Evolutionary conservation across 2,329 filamentous ascomycete genomes (phyloP), one percentile per base, ranked within the genome.

Genomic region (Microdochium nivale): DNA sequence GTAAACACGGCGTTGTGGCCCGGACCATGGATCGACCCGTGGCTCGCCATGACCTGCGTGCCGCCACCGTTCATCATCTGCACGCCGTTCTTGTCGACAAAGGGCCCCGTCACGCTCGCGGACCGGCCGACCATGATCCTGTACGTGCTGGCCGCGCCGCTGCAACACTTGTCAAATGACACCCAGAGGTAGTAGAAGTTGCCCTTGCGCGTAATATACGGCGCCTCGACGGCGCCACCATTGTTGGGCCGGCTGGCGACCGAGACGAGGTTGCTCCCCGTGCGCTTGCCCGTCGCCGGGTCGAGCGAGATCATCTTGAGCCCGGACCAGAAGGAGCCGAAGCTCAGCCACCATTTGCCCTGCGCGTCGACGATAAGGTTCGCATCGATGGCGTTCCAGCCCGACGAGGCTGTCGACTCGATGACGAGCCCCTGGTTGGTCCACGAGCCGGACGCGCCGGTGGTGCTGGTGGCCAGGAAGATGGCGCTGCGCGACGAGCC

Each of bases 281-380:
- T 64, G 13, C 62, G 67, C 21, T 44, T 44, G n/a, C 40, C 40
- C 40, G 40, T 44, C 16, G 8, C 23, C 16, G 40, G 40, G 40
- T 44, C 40, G 21, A 44, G 10, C 40, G 40, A 19, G 67, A 44
- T 44, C 40, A 44, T 44, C 40, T 80, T 85, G 53, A 88, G 73
- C 60, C 83, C 78, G 8, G 69, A 65, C 83, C 83, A 89, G 73
- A 86, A 88, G 14, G 80, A 85, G 24, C 84, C 85, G 55, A 87
- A 88, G 54, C 73, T 80, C 62, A 84, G 66, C 53, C 74, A 74
- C 57, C 75, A 76, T 5, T 19, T 16, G 16, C 40, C 40, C 2
- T 57, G 56, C 13, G 64, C 66, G 24, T 65, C 70, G 11, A 69
- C 60, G 54, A 82, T 64, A 2, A 83, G 62, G 55, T 78, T 80